Conservation (phyloP, 2,329 filamentous ascomycete species). For the Trichoderma sp. region DNA sequence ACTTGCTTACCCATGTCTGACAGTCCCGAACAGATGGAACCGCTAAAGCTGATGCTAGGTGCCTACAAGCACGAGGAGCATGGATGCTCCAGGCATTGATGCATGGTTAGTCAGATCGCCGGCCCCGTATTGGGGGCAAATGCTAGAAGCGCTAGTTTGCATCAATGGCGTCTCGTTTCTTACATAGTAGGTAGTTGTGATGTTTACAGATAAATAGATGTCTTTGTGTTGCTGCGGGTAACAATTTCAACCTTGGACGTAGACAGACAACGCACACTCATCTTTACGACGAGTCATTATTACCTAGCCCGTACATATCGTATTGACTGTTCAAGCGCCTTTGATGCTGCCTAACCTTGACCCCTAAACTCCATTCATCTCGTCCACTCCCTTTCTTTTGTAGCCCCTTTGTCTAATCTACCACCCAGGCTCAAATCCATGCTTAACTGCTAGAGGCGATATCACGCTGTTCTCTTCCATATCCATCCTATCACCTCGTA, state of each 20-base stretch:
- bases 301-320: background rate
- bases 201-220: background rate
- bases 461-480: background rate
- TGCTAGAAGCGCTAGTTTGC: background rate
- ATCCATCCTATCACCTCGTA: background rate
- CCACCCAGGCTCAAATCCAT: background rate
- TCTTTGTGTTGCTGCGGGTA: background rate
- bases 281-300: background rate
- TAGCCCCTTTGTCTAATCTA: background rate
- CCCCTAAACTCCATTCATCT: background rate
- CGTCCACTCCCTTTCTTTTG: background rate
- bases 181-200: background rate
- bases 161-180: background rate
- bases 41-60: background rate
- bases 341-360: background rate
- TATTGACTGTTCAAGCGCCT: background rate
- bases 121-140: background rate
- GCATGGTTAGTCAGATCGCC: conserved; percentile 6
- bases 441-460: background rate
- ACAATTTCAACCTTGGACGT: background rate
- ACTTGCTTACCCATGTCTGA: background rate
- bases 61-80: background rate
- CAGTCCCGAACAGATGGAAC: conserved; percentile 1
- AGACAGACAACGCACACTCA: background rate
- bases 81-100: background rate